Conservation (phyloP, 345 rosid species). For the Citrus unshiu region DNA sequence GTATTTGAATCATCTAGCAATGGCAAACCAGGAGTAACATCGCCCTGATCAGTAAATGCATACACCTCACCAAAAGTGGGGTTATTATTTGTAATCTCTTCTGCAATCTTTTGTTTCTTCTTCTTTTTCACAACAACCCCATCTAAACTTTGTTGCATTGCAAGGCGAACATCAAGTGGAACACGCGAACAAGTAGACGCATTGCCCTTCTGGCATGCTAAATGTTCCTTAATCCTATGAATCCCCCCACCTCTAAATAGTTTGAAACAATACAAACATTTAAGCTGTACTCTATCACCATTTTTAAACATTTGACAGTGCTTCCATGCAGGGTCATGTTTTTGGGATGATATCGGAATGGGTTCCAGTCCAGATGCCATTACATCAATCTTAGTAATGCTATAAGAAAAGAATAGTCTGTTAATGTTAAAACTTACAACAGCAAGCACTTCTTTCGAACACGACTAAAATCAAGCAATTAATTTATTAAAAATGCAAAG, state of each 20-base stretch:
- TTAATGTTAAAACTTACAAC: not conserved
- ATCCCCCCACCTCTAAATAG: slow-evolving; percentile 95
- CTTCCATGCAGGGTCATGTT: slow-evolving; percentile 95
- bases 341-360: slow-evolving; percentile 64
- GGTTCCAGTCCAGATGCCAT: slow-evolving; percentile 57
- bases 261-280: slow-evolving; percentile 73
- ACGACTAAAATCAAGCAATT: not conserved
- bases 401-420: not conserved
- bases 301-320: slow-evolving; percentile 78
- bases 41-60: slow-evolving; percentile 28
- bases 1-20: slow-evolving; percentile 10
- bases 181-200: slow-evolving; percentile 72
- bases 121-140: slow-evolving; percentile 64
- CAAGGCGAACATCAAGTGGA: slow-evolving; percentile 54
- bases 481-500: not conserved
- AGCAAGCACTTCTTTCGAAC: not conserved
- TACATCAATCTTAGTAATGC: slow-evolving; percentile 11
- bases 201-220: slow-evolving; percentile 86
- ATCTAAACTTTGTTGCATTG: slow-evolving; percentile 67
- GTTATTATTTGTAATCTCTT: slow-evolving; percentile 40
- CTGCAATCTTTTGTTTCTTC: slow-evolving; percentile 61
- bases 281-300: slow-evolving; percentile 71
- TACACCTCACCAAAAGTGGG: slow-evolving; percentile 36
- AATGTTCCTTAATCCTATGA: slow-evolving; percentile 91
- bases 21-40: slow-evolving; percentile 27